Evolutionary conservation across 257 asterid species (phyloP), one percentile per base, ranked within the genome.

Genomic region (Solanum tacnaense): DNA sequence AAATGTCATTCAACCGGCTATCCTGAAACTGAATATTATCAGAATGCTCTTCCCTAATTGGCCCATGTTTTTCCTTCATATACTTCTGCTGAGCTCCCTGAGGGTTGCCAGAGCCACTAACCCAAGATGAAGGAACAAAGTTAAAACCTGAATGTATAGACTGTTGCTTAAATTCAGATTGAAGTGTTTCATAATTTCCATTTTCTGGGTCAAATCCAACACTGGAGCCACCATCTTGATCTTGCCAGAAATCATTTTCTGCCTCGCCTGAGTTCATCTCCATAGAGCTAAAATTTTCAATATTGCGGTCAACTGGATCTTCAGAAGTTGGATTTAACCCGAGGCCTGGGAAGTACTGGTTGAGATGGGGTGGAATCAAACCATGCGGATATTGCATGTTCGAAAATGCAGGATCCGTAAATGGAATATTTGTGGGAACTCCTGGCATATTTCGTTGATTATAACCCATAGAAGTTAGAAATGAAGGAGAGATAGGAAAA

Each of bases 401-500:
- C 23, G 74, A 86, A 92, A 91, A 89, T 31, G 92, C 25, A 79
- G 94, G 84, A 81, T 90, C 90, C 38, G 85, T 83, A 89, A 88
- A 84, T 39, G 94, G 92, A 76, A 89, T 9, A 88, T 90, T 92
- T 25, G 90, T 3, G 72, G 92, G 98, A 88, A 92, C 86, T 88
- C 97, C 98, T 18, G 96, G 92, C 88, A 94, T 78, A 88, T 95
- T 94, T 84, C 88, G 93, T 49, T 93, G 98, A 85, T 89, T 38
- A 89, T 94, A 97, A 79, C 98, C 98, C 94, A 94, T 92, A 52
- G 99, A 93, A 87, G 96, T 92, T 65, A 97, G 93, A 88, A 95
- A 94, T 11, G 96, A 92, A 13, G 99, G 96, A 16, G 96, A 92
- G 90, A 97, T 89, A 52, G 95, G 94, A 90, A 95, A 93, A 88